Evolutionary conservation across 2,329 filamentous ascomycete genomes (phyloP).

Genomic region (Cadophora malorum): DNA sequence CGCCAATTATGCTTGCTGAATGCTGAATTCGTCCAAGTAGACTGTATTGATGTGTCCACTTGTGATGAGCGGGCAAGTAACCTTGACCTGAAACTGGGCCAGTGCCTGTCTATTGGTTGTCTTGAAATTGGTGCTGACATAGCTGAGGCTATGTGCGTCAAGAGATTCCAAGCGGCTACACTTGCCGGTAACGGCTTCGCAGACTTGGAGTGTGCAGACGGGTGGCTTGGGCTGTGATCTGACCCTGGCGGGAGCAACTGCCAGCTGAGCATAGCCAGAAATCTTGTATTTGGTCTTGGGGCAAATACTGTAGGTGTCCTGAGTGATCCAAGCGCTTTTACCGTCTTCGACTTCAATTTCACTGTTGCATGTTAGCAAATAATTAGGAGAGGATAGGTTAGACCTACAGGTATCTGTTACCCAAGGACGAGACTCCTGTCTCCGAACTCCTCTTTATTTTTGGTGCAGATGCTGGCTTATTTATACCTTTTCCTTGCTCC

Average conservation of each 20-base stretch:
- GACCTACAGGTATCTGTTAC: slow-evolving; percentile 4
- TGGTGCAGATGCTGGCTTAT: neutral
- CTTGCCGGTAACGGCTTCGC: slow-evolving; percentile 3
- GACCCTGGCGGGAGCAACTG: neutral
- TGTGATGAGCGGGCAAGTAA: slow-evolving; percentile 8
- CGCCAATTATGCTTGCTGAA: neutral
- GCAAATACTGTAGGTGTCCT: neutral
- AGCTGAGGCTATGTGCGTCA: slow-evolving; percentile 6
- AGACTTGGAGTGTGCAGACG: slow-evolving; percentile 8
- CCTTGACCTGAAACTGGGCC: slow-evolving; percentile 2
- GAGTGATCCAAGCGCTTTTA: slow-evolving; percentile 1
- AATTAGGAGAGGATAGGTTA: neutral
- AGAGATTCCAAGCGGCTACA: neutral
- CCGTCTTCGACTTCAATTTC: slow-evolving; percentile 6
- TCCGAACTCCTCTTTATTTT: slow-evolving; percentile 1
- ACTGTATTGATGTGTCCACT: slow-evolving; percentile 12
- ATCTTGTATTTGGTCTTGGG: slow-evolving; percentile 17
- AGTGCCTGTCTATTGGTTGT: neutral
- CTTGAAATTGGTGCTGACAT: slow-evolving; percentile 14
- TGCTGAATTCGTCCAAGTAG: slow-evolving; percentile 15
- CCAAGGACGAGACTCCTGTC: neutral
- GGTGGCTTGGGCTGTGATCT: neutral
- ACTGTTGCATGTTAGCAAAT: neutral
- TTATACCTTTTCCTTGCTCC: neutral
- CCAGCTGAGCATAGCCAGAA: slow-evolving; percentile 11